Percentiles rank a stretch among this genome's conserved stretches.
Evolutionary conservation across 2,329 filamentous ascomycete species (phyloP).

Genomic region (Pestalotiopsis sp.): DNA sequence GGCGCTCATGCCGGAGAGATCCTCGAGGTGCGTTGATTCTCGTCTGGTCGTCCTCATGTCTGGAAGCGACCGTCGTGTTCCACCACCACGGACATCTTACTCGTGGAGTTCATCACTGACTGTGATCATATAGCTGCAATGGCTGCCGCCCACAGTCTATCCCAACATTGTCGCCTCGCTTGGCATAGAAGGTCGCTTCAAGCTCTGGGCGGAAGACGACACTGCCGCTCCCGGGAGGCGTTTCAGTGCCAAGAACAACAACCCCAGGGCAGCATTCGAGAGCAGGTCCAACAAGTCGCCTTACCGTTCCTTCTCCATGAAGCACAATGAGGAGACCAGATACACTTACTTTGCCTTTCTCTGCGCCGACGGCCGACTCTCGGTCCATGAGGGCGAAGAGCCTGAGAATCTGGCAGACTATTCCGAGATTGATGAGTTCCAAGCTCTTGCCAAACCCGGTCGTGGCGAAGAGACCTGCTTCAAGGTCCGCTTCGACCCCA

Average conservation of each 20-base stretch:
- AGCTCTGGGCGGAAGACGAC: slow-evolving; percentile 90
- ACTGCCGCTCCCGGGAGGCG: slow-evolving; percentile 78
- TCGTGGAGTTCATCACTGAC: slow-evolving; percentile 8
- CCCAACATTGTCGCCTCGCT: slow-evolving; percentile 85
- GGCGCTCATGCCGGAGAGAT: slow-evolving; percentile 89
- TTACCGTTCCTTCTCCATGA: slow-evolving; percentile 84
- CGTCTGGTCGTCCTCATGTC: neutral
- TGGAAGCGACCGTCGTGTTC: neutral
- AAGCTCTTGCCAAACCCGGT: slow-evolving; percentile 69
- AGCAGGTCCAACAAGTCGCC: slow-evolving; percentile 63
- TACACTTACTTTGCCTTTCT: slow-evolving; percentile 87
- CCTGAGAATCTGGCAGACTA: slow-evolving; percentile 81
- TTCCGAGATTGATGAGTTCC: slow-evolving; percentile 74
- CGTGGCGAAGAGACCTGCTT: slow-evolving; percentile 88
- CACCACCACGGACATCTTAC: neutral
- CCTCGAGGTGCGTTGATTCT: slow-evolving; percentile 63
- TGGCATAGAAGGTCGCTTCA: slow-evolving; percentile 86
- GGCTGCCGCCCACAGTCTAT: slow-evolving; percentile 88
- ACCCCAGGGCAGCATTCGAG: slow-evolving; percentile 55
- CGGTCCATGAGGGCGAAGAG: slow-evolving; percentile 82
- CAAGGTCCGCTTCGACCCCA: slow-evolving; percentile 85
- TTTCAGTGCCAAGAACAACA: slow-evolving; percentile 67
- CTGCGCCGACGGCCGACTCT: slow-evolving; percentile 78
- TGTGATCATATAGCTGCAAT: slow-evolving; percentile 70
- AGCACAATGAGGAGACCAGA: slow-evolving; percentile 75